Percentiles rank a stretch among this genome's conserved stretches.
phyloP scores from a whole-genome alignment of 2,329 filamentous ascomycete genomes.

The Lachnellula arida region DNA sequence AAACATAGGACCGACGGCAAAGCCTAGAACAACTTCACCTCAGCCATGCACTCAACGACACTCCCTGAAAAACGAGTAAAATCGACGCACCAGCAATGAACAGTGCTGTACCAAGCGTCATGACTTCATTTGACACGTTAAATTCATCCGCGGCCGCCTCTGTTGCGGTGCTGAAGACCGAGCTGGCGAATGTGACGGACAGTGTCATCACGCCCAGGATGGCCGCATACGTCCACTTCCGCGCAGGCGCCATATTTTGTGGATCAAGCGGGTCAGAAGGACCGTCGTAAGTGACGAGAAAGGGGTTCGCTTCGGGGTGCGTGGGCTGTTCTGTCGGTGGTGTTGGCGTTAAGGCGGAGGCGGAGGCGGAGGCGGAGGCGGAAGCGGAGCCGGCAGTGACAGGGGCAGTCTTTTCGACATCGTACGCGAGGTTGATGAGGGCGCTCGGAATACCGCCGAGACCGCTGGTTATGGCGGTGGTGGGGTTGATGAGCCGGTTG shows the following conservation, averaged over 20 bases:
- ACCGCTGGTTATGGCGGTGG: no score
- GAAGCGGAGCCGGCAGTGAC: no score
- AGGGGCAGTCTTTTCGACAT: no score
- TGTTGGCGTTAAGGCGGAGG: no score
- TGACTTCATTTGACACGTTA: constrained; percentile 37
- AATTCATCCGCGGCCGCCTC: constrained; percentile 16
- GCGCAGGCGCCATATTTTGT: constrained; percentile 22
- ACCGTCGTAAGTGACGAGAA: constrained; percentile 17
- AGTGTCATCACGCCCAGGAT: constrained; percentile 22
- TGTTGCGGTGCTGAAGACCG: constrained; percentile 26
- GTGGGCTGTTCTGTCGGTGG: no score
- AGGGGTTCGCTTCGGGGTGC: no score
- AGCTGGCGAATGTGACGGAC: constrained; percentile 25
- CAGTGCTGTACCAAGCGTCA: constrained; percentile 55
- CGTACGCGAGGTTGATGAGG: no score
- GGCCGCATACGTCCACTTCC: constrained; percentile 24
- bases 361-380: no score
- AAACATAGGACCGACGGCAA: constrained; percentile 14
- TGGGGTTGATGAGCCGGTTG: no score
- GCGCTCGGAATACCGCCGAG: no score
- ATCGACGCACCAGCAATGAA: constrained; percentile 22
- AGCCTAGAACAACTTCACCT: no score
- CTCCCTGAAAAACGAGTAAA: not conserved
- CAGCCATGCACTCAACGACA: no score
- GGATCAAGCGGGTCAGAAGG: constrained; percentile 24